A percentile compares a stretch with the other conserved stretches of the same genome.
phyloP scores from a whole-genome alignment of 768 basidiomycete genomes.

The Naematelia encephala region DNA sequence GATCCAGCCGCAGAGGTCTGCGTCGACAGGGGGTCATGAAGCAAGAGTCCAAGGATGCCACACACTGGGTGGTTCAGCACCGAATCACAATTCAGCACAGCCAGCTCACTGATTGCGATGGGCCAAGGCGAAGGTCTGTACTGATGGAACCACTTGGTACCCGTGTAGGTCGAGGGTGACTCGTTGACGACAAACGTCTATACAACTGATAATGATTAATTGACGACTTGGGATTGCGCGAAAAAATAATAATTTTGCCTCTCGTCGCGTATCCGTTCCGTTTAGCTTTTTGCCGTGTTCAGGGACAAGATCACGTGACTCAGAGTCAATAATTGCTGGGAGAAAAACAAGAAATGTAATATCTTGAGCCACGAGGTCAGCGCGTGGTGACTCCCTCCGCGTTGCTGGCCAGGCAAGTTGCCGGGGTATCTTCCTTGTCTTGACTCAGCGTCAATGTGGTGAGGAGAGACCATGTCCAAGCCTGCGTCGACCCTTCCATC shows the following conservation, averaged over 20 bases:
- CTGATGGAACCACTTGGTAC: too few relatives aligned
- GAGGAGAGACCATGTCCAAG: slow-evolving; percentile 17
- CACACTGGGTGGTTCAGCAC: slow-evolving; percentile 61
- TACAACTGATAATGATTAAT: too few relatives aligned
- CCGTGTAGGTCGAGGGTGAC: too few relatives aligned
- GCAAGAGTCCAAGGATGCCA: slow-evolving; percentile 82
- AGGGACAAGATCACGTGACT: neutral
- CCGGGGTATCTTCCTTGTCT: neutral
- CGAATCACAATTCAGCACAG: neutral
- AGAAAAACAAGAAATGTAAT: neutral
- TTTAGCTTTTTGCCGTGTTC: neutral
- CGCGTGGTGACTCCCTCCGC: neutral
- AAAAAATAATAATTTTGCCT: neutral
- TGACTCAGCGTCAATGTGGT: neutral
- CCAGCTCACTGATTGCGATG: neutral
- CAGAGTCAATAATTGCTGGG: too few relatives aligned
- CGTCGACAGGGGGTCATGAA: slow-evolving; percentile 61
- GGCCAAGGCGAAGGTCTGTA: too few relatives aligned
- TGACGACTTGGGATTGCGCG: neutral
- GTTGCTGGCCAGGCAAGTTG: too few relatives aligned
- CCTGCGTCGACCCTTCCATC: slow-evolving; percentile 19
- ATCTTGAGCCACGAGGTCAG: neutral
- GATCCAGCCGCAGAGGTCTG: slow-evolving; percentile 67
- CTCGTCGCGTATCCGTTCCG: neutral
- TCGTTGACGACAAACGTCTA: too few relatives aligned